Evolutionary conservation across 1,139 yeast genomes (phyloP).

Genomic region (Ogataea hybrid): DNA sequence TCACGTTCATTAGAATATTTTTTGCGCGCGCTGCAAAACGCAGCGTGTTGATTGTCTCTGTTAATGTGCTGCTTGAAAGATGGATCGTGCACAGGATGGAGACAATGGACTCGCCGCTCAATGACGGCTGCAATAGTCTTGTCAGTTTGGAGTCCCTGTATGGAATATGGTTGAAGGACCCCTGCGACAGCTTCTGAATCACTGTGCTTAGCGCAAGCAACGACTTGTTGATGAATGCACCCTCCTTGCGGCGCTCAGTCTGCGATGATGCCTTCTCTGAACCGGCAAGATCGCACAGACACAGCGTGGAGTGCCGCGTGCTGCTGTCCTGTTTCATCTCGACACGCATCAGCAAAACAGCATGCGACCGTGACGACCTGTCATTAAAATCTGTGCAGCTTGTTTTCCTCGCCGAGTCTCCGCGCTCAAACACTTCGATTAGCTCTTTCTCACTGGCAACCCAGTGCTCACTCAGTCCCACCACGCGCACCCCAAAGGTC

Average conservation of each 20-base stretch:
- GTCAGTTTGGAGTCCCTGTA: slow-evolving; percentile 92
- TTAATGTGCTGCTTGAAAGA: slow-evolving; percentile 53
- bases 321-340: slow-evolving; percentile 44
- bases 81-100: slow-evolving; percentile 85
- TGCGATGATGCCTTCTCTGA: slow-evolving; percentile 88
- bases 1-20: slow-evolving; percentile 70
- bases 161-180: slow-evolving; percentile 62
- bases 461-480: slow-evolving; percentile 66
- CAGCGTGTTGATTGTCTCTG: slow-evolving; percentile 84
- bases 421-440: slow-evolving; percentile 56
- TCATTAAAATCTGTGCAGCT: slow-evolving; percentile 87
- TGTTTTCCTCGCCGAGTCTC: slow-evolving; percentile 75
- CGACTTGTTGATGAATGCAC: slow-evolving; percentile 88
- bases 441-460: slow-evolving; percentile 61
- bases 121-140: slow-evolving; percentile 82
- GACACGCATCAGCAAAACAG: slow-evolving; percentile 73
- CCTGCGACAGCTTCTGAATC: slow-evolving; percentile 68
- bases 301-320: slow-evolving; percentile 61
- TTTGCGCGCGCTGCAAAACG: slow-evolving; percentile 94
- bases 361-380: slow-evolving; percentile 89
- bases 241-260: slow-evolving; percentile 83
- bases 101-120: slow-evolving; percentile 85
- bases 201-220: slow-evolving; percentile 87
- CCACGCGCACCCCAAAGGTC: slow-evolving; percentile 66
- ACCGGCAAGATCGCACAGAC: slow-evolving; percentile 94